phyloP scores from a whole-genome alignment of 2,329 filamentous ascomycete species.

The Neocucurbitaria cava region DNA sequence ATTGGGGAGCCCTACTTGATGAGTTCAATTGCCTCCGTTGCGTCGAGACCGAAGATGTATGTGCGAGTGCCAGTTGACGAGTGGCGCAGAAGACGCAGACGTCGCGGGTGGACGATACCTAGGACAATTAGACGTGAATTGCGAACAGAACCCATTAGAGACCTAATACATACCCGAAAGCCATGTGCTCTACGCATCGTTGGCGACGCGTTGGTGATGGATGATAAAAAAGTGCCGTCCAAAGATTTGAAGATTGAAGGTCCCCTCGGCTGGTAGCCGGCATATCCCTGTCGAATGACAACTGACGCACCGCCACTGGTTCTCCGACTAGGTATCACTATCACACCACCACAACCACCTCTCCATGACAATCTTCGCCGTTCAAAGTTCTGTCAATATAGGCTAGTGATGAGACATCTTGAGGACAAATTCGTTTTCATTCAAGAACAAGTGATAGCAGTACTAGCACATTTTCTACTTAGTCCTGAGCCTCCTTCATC shows the following conservation, averaged over 20 bases:
- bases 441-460: background rate
- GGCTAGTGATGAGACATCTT: too few species aligned
- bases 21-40: conserved; percentile 44
- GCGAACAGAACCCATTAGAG: background rate
- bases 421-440: too few species aligned
- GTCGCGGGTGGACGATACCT: conserved; percentile 46
- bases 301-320: background rate
- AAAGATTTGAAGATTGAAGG: conserved; percentile 22
- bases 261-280: conserved; percentile 11
- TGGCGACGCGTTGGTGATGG: conserved; percentile 11
- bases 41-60: conserved; percentile 17
- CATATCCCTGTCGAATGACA: conserved; percentile 17
- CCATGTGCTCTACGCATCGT: conserved; percentile 41
- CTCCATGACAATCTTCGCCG: too few species aligned
- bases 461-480: background rate
- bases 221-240: background rate
- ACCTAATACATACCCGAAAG: conserved; percentile 30
- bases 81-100: conserved; percentile 50
- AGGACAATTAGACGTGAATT: conserved; percentile 6
- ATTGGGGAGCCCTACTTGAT: conserved; percentile 39
- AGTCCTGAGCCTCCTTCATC: conserved; percentile 39
- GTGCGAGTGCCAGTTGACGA: conserved; percentile 35
- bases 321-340: too few species aligned
- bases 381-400: too few species aligned
- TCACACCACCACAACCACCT: too few species aligned